phyloP scores from a whole-genome alignment of 1,139 yeast genomes.

The Geotrichum restrictum region DNA sequence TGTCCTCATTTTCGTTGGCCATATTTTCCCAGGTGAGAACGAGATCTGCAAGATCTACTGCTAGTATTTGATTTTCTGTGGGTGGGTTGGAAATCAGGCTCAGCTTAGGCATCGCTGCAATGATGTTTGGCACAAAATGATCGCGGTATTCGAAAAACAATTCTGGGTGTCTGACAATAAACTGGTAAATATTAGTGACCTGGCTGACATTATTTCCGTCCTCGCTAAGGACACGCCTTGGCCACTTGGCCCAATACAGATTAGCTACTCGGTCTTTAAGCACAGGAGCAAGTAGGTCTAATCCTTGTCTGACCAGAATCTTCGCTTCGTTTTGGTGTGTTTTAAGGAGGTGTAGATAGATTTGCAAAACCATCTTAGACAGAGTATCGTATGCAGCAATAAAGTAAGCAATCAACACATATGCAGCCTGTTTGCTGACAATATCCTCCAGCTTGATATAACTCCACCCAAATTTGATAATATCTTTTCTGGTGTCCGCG shows the following conservation, averaged over 20 bases:
- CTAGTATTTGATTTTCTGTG: conserved; percentile 74
- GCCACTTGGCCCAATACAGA: conserved; percentile 91
- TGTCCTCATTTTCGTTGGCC: conserved; percentile 31
- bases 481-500: conserved; percentile 70
- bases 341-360: conserved; percentile 81
- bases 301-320: conserved; percentile 76
- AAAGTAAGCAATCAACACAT: conserved; percentile 81
- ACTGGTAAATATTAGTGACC: conserved; percentile 83
- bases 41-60: conserved; percentile 84
- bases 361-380: conserved; percentile 81
- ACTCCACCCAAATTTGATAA: conserved; percentile 93
- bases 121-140: conserved; percentile 81
- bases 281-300: conserved; percentile 86
- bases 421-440: conserved; percentile 88
- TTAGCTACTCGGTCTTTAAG: conserved; percentile 66
- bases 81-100: conserved; percentile 79
- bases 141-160: conserved; percentile 83
- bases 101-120: conserved; percentile 92
- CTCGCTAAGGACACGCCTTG: conserved; percentile 85
- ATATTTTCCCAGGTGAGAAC: conserved; percentile 76
- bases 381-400: conserved; percentile 89
- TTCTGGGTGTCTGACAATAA: conserved; percentile 81
- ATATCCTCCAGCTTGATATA: conserved; percentile 85
- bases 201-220: conserved; percentile 82
- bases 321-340: conserved; percentile 86